Conservation (phyloP, 73 alveolate species). For the Paramecium pentaurelia region DNA sequence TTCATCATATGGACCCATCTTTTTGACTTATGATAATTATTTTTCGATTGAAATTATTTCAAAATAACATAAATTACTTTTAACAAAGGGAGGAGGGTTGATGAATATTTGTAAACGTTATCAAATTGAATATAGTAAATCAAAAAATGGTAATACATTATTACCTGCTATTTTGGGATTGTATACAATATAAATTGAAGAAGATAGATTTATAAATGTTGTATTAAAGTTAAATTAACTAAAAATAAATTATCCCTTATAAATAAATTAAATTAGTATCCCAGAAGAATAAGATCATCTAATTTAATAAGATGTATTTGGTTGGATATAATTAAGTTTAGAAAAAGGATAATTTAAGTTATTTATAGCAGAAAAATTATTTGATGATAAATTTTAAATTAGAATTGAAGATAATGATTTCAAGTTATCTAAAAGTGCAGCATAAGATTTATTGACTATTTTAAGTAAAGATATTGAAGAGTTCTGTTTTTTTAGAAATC, state of each 20-base stretch:
- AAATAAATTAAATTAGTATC: neutral
- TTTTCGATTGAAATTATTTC: neutral
- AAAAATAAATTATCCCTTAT: neutral
- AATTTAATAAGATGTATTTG: neutral
- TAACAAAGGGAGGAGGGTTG: constrained; percentile 35
- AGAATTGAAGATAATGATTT: neutral
- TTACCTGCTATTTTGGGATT: constrained; percentile 16
- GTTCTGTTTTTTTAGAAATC: neutral
- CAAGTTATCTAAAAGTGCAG: neutral
- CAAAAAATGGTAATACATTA: neutral
- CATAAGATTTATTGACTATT: neutral
- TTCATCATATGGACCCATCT: neutral
- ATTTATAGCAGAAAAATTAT: neutral
- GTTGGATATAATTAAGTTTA: neutral
- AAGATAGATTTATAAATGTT: neutral
- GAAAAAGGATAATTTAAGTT: neutral
- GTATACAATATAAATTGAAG: neutral
- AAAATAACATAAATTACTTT: neutral
- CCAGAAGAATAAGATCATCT: neutral
- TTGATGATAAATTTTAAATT: neutral
- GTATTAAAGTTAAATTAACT: neutral
- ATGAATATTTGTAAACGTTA: constrained; percentile 16
- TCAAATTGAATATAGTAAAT: neutral
- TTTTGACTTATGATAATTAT: neutral
- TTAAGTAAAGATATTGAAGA: neutral